Percentiles rank a stretch among this genome's conserved stretches.
Evolutionary conservation across 257 asterid species (phyloP).

Genomic region (Scutellaria barbata): DNA sequence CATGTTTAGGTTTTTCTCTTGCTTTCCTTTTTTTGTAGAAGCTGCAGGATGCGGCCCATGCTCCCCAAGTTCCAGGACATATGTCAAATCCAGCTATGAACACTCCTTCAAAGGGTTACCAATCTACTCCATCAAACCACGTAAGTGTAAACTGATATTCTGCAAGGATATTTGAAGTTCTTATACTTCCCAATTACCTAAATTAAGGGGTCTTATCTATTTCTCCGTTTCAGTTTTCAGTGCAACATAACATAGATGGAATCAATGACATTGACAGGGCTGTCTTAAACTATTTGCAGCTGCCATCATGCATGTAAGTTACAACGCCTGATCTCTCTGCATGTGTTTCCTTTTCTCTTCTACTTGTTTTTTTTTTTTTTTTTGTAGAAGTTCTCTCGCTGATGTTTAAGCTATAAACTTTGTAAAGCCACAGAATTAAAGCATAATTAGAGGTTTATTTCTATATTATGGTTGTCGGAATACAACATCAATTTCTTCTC

Average conservation of each 20-base stretch:
- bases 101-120: constrained; percentile 70
- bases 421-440: neutral
- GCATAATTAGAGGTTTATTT: neutral
- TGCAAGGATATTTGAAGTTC: constrained; percentile 10
- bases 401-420: constrained; percentile 16
- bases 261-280: constrained; percentile 47
- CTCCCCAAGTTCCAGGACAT: constrained; percentile 46
- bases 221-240: constrained; percentile 55
- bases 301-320: constrained; percentile 74
- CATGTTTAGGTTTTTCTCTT: constrained; percentile 2
- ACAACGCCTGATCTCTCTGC: constrained; percentile 23
- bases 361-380: too few species aligned
- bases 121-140: constrained; percentile 55
- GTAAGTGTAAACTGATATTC: constrained; percentile 42
- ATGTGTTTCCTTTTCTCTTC: constrained; percentile 17
- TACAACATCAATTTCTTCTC: neutral
- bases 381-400: constrained; percentile 17
- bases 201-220: constrained; percentile 22
- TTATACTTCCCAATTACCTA: constrained; percentile 17
- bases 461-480: neutral
- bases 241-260: constrained; percentile 51
- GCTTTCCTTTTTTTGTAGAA: constrained; percentile 44
- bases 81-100: constrained; percentile 54
- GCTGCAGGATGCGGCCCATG: constrained; percentile 55
- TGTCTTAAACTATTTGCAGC: constrained; percentile 65